These are phyloP conservation scores for Cercophora samala DNA, from an alignment of 495 filamentous ascomycete species.

Conservation along the genomic window DNA sequence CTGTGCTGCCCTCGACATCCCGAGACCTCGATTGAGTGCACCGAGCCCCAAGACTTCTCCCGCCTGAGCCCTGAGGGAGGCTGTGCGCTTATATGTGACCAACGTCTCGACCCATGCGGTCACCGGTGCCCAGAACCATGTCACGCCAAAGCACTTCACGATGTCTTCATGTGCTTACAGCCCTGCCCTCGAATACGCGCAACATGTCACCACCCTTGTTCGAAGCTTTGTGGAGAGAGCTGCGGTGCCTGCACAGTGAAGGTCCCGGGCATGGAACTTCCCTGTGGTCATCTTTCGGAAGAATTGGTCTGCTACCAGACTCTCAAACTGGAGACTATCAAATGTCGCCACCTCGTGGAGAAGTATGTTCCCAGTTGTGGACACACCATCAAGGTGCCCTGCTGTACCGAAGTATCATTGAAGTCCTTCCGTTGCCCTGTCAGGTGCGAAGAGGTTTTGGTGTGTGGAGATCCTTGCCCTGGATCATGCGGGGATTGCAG, in stretches of 20 bases:
- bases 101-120: constrained; percentile 60
- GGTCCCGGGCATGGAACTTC: constrained; percentile 37
- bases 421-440: constrained; percentile 43
- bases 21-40: constrained; percentile 53
- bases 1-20: constrained; percentile 69
- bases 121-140: constrained; percentile 68
- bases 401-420: constrained; percentile 43
- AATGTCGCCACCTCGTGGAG: constrained; percentile 38
- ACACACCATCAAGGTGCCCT: constrained; percentile 52
- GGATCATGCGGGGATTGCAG: constrained; percentile 51
- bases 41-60: constrained; percentile 60
- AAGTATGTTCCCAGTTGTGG: constrained; percentile 50
- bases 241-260: constrained; percentile 25
- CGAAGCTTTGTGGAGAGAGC: constrained; percentile 55
- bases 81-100: constrained; percentile 57
- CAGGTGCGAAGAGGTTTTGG: constrained; percentile 44
- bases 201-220: constrained; percentile 62
- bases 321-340: constrained; percentile 17
- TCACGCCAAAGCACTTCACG: constrained; percentile 65
- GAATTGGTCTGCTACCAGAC: constrained; percentile 50
- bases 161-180: constrained; percentile 59
- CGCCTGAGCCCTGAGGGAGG: constrained; percentile 67
- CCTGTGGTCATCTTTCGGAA: constrained; percentile 57
- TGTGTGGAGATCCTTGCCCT: constrained; percentile 63
- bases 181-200: constrained; percentile 54